Evolutionary conservation across 768 basidiomycete genomes (phyloP).

Genomic region (Tylopilus rubrobrunneus): DNA sequence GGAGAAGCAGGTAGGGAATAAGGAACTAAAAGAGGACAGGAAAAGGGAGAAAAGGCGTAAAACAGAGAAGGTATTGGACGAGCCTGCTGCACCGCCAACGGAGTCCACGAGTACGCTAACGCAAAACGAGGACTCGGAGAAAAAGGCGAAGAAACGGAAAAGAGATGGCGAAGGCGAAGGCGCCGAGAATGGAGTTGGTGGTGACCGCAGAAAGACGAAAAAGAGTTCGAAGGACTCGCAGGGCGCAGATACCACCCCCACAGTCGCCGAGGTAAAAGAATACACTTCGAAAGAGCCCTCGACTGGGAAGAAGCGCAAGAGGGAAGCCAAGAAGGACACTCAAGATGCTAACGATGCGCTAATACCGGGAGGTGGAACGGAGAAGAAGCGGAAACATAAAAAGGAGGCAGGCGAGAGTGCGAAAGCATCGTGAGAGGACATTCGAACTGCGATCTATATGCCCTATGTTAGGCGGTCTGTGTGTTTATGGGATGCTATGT

Average conservation of each 20-base stretch:
- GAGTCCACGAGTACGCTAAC: slow-evolving; percentile 4
- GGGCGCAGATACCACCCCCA: neutral
- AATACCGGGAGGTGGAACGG: slow-evolving; percentile 22
- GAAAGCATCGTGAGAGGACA: neutral
- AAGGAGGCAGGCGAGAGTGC: slow-evolving; percentile 1
- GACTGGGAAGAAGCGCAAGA: slow-evolving; percentile 27
- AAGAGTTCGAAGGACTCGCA: slow-evolving; percentile 15
- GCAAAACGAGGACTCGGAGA: slow-evolving; percentile 9
- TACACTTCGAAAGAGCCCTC: slow-evolving; percentile 3
- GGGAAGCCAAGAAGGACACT: slow-evolving; percentile 6
- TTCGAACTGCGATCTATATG: neutral
- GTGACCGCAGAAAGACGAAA: slow-evolving; percentile 26
- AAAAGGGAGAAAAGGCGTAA: slow-evolving; percentile 20
- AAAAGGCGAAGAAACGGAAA: slow-evolving; percentile 35
- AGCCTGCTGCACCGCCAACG: slow-evolving; percentile 11
- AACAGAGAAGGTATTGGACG: slow-evolving; percentile 16
- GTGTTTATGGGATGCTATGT: neutral
- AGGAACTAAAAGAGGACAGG: slow-evolving; percentile 3
- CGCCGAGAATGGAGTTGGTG: slow-evolving; percentile 8
- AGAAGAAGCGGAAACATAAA: slow-evolving; percentile 30
- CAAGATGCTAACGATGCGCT: slow-evolving; percentile 9
- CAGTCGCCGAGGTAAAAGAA: slow-evolving; percentile 14
- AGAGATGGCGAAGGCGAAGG: slow-evolving; percentile 16
- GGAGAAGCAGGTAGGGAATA: neutral
- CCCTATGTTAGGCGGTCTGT: neutral